Evolutionary conservation across 2,329 filamentous ascomycete species (phyloP), one percentile per base, ranked within the genome.

Genomic region (Cytospora piceae): DNA sequence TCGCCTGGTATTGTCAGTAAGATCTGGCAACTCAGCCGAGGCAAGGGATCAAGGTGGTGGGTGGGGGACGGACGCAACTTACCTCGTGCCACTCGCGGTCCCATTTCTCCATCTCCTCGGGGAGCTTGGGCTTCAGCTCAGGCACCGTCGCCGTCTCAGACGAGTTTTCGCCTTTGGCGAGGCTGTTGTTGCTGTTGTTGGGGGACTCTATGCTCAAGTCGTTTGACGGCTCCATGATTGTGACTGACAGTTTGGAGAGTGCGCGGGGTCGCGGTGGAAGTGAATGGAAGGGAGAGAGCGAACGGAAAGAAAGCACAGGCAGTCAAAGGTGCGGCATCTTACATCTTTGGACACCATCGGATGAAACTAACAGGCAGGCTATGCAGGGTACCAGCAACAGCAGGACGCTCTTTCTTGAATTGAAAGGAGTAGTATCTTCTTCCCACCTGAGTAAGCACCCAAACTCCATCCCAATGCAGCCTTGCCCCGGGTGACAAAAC

Each of bases 361-460:
- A 49, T 22, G 46, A 49, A 24, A 49, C 8, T 24, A 22, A 22
- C 4, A 14, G 46, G 8, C 46, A 24, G n/a, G 9, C 46, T 14
- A 14, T 22, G 20, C 11, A 22, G 11, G n/a, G 46, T 24, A 42
- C 20, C 17, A 42, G 17, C 22, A n/a, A 53, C 27, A 54, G 52
- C 31, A 29, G 12, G 52, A n/a, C 27, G 46, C 46, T 54, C 31
- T 11, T 32, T 17, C 20, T 54, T 54, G 24, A n/a, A 22, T 52
- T 31, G 32, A 27, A 37, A 64, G 57, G 61, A 58, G 65, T 67
- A 61, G 65, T 67, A 67, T 64, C 61, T 67, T 60, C 24, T 46
- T 60, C 52, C 65, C 65, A 46, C 24, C 20, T 22, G 5, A 20
- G 58, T 60, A 37, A 51, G 24, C 62, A 15, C 56, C 32, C 22